phyloP scores from a whole-genome alignment of 331 rosid species.

The Cydonia oblonga region DNA sequence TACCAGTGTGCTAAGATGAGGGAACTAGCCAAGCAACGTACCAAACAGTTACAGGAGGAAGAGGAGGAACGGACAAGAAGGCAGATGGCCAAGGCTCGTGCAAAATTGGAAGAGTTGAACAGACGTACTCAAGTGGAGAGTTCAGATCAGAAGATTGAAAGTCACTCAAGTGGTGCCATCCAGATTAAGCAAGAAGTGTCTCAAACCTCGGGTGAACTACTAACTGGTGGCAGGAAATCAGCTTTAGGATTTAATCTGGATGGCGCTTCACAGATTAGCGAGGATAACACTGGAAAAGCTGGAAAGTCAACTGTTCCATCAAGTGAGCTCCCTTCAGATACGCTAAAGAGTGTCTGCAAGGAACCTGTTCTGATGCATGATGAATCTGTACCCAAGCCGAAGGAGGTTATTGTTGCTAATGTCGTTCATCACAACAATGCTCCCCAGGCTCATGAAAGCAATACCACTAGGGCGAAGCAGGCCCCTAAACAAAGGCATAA shows the following conservation, averaged over 20 bases:
- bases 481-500: slow-evolving; percentile 50
- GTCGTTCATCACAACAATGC: slow-evolving; percentile 19
- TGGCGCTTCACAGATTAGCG: slow-evolving; percentile 17
- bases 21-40: slow-evolving; percentile 67
- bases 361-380: slow-evolving; percentile 30
- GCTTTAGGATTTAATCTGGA: slow-evolving; percentile 20
- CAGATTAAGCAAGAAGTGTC: slow-evolving; percentile 44
- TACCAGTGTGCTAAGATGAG: slow-evolving; percentile 54
- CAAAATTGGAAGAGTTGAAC: slow-evolving; percentile 71
- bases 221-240: slow-evolving; percentile 15
- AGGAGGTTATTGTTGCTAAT: slow-evolving; percentile 30
- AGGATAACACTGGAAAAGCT: slow-evolving; percentile 17
- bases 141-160: slow-evolving; percentile 30
- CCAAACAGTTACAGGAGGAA: slow-evolving; percentile 75
- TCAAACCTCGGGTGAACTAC: slow-evolving; percentile 25
- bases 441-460: slow-evolving; percentile 34
- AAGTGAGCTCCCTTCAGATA: slow-evolving; percentile 24
- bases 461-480: slow-evolving; percentile 48
- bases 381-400: slow-evolving; percentile 33
- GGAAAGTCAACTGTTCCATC: slow-evolving; percentile 27
- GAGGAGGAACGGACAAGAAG: slow-evolving; percentile 76
- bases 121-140: slow-evolving; percentile 44
- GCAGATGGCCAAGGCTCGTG: slow-evolving; percentile 69
- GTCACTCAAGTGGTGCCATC: slow-evolving; percentile 23
- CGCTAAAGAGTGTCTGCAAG: slow-evolving; percentile 17